phyloP scores from a whole-genome alignment of 2,329 filamentous ascomycete genomes.

The Plectosphaerella plurivora region DNA sequence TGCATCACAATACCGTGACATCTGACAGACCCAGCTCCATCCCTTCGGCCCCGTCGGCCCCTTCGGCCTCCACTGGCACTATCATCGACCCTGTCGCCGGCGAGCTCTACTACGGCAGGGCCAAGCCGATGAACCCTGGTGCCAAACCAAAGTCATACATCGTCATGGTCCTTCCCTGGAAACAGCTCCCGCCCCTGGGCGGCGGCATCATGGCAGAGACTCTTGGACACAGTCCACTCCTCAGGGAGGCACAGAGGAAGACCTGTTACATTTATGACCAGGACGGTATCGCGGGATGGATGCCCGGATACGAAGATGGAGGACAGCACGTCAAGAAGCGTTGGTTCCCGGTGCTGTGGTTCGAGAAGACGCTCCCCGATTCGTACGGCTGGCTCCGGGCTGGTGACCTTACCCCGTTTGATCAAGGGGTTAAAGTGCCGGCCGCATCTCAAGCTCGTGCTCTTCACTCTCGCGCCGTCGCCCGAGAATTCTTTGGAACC shows the following conservation, averaged over 20 bases:
- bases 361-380: constrained; percentile 10
- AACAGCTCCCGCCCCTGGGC: constrained; percentile 1
- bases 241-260: not conserved
- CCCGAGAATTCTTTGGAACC: not conserved
- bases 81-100: constrained; percentile 10
- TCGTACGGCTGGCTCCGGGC: not conserved
- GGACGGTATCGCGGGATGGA: constrained; percentile 12
- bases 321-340: constrained; percentile 7
- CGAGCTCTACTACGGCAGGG: constrained; percentile 9
- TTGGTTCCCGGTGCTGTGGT: constrained; percentile 13
- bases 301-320: constrained; percentile 10
- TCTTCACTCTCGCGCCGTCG: not conserved
- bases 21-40: too few species aligned
- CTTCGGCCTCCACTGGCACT: too few species aligned
- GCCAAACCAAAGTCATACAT: constrained; percentile 9
- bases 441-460: not conserved
- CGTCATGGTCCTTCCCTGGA: constrained; percentile 14
- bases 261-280: constrained; percentile 9
- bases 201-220: constrained; percentile 5
- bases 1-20: too few species aligned
- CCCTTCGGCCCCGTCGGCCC: too few species aligned
- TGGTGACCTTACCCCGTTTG: not conserved
- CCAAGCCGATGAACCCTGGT: not conserved
- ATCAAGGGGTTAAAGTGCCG: not conserved
- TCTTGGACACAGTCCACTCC: not conserved